Conservation (phyloP, 169 alveolate genomes). For the Plasmodium knowlesi region DNA sequence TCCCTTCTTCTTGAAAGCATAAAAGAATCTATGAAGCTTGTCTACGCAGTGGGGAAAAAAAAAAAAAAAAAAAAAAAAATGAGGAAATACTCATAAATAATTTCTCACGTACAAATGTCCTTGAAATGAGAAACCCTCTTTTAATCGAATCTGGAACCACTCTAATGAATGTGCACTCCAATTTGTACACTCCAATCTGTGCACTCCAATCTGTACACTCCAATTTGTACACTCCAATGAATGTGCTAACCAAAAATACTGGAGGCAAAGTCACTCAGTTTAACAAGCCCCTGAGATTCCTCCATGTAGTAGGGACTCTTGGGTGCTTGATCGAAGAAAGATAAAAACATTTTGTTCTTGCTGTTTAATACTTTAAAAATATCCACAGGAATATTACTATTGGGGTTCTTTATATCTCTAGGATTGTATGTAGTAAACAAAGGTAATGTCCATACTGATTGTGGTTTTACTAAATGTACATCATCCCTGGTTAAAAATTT, state of each 20-base stretch:
- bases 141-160: background rate
- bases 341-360: conserved; percentile 26
- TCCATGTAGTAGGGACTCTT: conserved; percentile 16
- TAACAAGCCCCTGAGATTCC: background rate
- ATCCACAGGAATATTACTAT: background rate
- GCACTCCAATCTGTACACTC: background rate
- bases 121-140: background rate
- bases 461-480: conserved; percentile 14
- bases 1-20: background rate
- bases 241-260: conserved; percentile 36
- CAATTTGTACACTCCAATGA: background rate
- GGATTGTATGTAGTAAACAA: conserved; percentile 18
- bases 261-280: background rate
- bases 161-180: too few species aligned
- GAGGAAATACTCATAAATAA: background rate
- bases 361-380: background rate
- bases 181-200: background rate
- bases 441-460: conserved; percentile 16
- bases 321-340: conserved; percentile 29
- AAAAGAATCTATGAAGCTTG: background rate
- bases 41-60: background rate
- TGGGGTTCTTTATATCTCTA: background rate
- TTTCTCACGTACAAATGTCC: too few species aligned
- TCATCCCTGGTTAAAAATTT: conserved; percentile 3
- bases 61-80: background rate